Evolutionary conservation across 2,329 filamentous ascomycete genomes (phyloP), one percentile per base, ranked within the genome.

Genomic region (Ophiostoma sp.): DNA sequence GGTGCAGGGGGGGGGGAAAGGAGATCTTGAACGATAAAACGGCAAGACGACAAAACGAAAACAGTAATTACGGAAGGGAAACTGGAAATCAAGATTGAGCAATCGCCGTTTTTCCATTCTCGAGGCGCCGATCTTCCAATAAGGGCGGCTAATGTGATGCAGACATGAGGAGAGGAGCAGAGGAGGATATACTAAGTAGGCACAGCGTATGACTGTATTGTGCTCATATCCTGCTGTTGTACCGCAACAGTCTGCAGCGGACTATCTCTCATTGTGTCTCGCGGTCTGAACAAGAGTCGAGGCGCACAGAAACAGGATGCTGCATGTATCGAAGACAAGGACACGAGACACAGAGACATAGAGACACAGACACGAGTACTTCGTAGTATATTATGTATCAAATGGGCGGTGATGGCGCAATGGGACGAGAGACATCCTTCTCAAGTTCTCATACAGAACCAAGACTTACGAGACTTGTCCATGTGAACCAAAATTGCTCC

Each of bases 131-230:
- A 64, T 71, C 70, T 25, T 17, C 15, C 69, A 70, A 61, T 64
- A 31, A 42, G 50, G 57, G 70, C 70, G 70, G 70, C 70, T 71
- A 71, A 64, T 71, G 50, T 48, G 48, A 22, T 42, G 31, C 45
- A 69, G 66, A 45, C 50, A 25, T 2, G 2, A 25, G 50, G 36
- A 45, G 36, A 28, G 59, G 33, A 19, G 59, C 39, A 31, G 17
- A 63, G 28, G 31, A 36, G 33, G 33, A 36, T 8, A 8, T 36
- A 36, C 33, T 4, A 36, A 36, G 33, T 1, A 9, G 19, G 7
- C n/a, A 9, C 28, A 19, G 25, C 25, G n/a, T 42, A 61, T 6
- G 57, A 36, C 59, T 11, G 25, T 33, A 31, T 17, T 28, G 7
- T 19, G n/a, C 19, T 28, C 19, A n/a, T 45, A 19, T 25, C 61